Evolutionary conservation across 495 filamentous ascomycete genomes (phyloP), one percentile per base, ranked within the genome.

Genomic region (Hapsidospora chrysogenum): DNA sequence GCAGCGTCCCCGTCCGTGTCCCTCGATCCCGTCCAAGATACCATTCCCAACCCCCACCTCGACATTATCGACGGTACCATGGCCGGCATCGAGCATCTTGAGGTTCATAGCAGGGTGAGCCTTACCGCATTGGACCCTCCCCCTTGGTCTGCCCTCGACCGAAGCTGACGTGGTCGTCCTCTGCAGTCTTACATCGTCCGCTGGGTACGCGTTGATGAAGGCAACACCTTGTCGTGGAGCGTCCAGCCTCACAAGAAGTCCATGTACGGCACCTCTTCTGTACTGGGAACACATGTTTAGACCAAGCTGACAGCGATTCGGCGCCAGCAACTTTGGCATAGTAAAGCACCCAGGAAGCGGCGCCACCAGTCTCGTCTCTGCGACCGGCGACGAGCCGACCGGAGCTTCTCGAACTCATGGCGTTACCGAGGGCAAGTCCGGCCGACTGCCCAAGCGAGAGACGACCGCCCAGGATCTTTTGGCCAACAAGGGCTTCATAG

Each of bases 231-330:
- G 47, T 93, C 86, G 4, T 97, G 89, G 89, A 94, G 82, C 50
- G 74, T 96, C 17, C 83, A 96, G 46, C 92, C 89, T 5, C 84
- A 95, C 50, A 94, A 87, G 64, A 94, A 94, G 56, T 94, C 85
- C 17, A 76, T 97, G 72, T 75, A 53, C 46, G 54, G 40, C 28
- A 26, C 21, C 9, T 17, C 29, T 29, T 5, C 17, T 30, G 26
- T 31, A 31, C 28, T 32, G 31, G 9, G 15, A 30, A 18, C 30
- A 3, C 26, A 29, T 23, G 17, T 17, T 38, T 17, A 18, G 10
- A 21, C 9, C 10, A 22, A 17, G 20, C 23, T 25, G 23, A 39
- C 30, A 15, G 9, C 32, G 14, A 26, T 32, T 25, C 19, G 10
- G 17, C 5, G 20, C 40, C 35, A 76, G 72, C 53, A 94, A 95